Evolutionary conservation across 2,329 filamentous ascomycete species (phyloP).

Genomic region (Alternaria brassicicola): DNA sequence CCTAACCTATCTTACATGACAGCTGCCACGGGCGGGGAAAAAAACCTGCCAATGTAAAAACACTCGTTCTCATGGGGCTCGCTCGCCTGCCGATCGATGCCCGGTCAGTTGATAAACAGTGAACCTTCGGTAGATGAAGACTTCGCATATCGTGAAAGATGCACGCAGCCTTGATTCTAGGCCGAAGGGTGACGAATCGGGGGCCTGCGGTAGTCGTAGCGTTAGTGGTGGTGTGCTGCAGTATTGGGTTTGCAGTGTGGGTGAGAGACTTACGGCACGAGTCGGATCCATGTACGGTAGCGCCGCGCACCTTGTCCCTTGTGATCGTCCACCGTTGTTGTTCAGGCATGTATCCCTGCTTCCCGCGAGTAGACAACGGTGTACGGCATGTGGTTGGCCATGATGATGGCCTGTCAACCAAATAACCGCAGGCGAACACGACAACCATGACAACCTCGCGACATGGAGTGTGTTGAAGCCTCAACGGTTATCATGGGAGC

Average conservation of each 20-base stretch:
- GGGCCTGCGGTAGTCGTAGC: conserved; percentile 18
- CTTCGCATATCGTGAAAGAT: neutral
- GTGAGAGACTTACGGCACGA: conserved; percentile 36
- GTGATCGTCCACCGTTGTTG: conserved; percentile 42
- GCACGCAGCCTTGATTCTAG: neutral
- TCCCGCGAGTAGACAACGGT: conserved; percentile 32
- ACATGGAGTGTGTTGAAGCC: neutral
- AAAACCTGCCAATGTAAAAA: conserved; percentile 27
- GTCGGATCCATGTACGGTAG: conserved; percentile 40
- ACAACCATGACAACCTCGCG: conserved; percentile 1
- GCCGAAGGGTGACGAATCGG: conserved; percentile 22
- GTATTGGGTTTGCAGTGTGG: conserved; percentile 16
- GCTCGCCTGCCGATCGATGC: conserved; percentile 34
- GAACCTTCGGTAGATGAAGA: conserved; percentile 1
- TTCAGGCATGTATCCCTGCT: conserved; percentile 39
- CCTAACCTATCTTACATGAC: conserved; percentile 19
- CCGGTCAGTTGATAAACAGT: conserved; percentile 21
- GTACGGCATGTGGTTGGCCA: conserved; percentile 10
- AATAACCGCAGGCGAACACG: conserved; percentile 14
- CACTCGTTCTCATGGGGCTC: conserved; percentile 22
- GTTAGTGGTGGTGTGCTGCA: conserved; percentile 21
- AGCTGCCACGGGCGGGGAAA: conserved; percentile 14
- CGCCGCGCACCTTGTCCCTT: conserved; percentile 36
- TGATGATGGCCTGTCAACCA: neutral
- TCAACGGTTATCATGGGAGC: conserved; percentile 5